Percentiles rank a stretch among this genome's conserved stretches.
Evolutionary conservation across 2,329 filamentous ascomycete genomes (phyloP).

Genomic region (Fonsecaea pugnacius): DNA sequence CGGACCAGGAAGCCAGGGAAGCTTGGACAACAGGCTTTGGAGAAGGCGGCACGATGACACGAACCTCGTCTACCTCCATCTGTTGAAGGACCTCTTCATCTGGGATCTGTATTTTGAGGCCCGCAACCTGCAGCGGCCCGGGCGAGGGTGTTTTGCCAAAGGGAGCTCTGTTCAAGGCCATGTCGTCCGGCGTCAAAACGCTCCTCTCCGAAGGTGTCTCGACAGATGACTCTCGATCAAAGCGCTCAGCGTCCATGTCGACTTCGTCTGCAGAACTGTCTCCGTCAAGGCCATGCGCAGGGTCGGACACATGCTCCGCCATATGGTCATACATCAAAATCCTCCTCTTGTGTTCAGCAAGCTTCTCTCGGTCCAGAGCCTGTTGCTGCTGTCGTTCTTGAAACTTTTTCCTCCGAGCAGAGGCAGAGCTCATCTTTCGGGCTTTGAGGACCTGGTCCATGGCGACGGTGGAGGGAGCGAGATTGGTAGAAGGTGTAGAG

Average conservation of each 20-base stretch:
- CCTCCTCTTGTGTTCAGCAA: conserved; percentile 26
- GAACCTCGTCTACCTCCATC: conserved; percentile 20
- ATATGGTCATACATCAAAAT: conserved; percentile 24
- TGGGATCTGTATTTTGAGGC: conserved; percentile 28
- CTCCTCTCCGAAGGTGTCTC: conserved; percentile 32
- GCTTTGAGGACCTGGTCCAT: conserved; percentile 34
- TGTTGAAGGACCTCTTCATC: conserved; percentile 19
- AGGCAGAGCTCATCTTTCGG: conserved; percentile 32
- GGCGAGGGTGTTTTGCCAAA: conserved; percentile 13
- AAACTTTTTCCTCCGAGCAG: conserved; percentile 31
- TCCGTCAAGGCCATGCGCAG: conserved; percentile 9
- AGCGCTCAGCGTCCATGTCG: conserved; percentile 16
- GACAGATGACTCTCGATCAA: conserved; percentile 29
- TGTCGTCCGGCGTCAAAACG: conserved; percentile 27
- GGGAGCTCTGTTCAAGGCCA: conserved; percentile 7
- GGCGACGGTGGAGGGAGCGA: background rate
- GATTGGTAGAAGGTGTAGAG: conserved; percentile 1
- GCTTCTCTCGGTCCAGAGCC: conserved; percentile 20
- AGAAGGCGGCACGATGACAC: conserved; percentile 25
- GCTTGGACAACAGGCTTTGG: conserved; percentile 29
- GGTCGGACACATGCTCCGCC: conserved; percentile 9
- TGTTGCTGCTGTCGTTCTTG: conserved; percentile 32
- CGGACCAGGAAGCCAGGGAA: conserved; percentile 31
- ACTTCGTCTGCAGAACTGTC: conserved; percentile 8
- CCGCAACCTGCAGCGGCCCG: background rate